These are phyloP conservation scores for Fusarium ambrosium DNA, from an alignment of 2,329 filamentous ascomycete genomes.

Conservation along the genomic window DNA sequence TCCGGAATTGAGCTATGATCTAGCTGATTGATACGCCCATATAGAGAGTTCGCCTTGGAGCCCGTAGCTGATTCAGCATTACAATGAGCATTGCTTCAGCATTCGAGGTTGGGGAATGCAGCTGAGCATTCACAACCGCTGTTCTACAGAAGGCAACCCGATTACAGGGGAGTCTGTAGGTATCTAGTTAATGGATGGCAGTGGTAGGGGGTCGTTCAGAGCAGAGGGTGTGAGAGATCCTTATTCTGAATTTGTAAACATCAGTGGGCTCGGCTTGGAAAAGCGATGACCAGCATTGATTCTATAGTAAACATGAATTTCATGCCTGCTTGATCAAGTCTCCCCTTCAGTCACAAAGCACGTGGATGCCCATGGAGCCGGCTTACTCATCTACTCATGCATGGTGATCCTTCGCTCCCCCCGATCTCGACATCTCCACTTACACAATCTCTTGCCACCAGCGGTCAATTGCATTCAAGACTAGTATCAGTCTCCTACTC, in stretches of 20 bases:
- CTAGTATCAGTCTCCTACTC: not conserved
- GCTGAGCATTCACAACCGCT: too few species aligned
- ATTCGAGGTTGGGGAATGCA: too few species aligned
- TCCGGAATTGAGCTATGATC: not conserved
- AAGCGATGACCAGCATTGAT: not conserved
- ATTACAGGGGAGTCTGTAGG: too few species aligned
- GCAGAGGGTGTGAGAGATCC: not conserved
- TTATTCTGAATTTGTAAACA: not conserved
- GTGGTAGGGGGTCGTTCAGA: too few species aligned
- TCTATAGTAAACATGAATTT: fast-evolving
- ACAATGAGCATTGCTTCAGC: too few species aligned
- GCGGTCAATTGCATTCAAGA: not conserved
- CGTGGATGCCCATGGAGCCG: not conserved
- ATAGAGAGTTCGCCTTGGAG: not conserved
- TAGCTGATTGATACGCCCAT: fast-evolving
- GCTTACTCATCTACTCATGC: not conserved
- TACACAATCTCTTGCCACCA: not conserved
- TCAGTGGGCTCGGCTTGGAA: not conserved
- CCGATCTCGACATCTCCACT: not conserved
- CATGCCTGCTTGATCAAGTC: too few species aligned
- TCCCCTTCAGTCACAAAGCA: not conserved
- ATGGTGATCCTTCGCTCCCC: not conserved
- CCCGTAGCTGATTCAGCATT: too few species aligned
- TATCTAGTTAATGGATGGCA: too few species aligned
- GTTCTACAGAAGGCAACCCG: too few species aligned